These are phyloP conservation scores for Tuber calosporum DNA, from an alignment of 495 filamentous ascomycete species.

Conservation along the genomic window DNA sequence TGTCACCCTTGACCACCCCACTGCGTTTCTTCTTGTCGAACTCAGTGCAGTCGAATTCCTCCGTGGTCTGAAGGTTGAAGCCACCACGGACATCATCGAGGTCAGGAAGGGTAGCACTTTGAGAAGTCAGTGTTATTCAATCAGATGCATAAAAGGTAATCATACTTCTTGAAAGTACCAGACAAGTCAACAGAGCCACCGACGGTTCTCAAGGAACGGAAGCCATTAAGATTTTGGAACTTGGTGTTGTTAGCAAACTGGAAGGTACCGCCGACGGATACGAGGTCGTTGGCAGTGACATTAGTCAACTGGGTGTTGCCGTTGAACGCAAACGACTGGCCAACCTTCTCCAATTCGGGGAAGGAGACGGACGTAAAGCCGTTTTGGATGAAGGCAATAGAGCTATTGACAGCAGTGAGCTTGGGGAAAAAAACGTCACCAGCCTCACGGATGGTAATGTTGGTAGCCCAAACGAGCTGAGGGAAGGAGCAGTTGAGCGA, in stretches of 20 bases:
- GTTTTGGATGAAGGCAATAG: conserved; percentile 78
- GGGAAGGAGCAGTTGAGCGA: conserved; percentile 59
- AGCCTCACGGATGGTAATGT: conserved; percentile 86
- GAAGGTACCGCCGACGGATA: conserved; percentile 65
- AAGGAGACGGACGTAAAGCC: conserved; percentile 59
- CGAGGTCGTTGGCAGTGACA: conserved; percentile 64
- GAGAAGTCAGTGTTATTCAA: conserved; percentile 26
- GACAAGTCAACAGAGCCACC: conserved; percentile 82
- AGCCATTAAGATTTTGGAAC: conserved; percentile 55
- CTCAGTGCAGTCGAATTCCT: conserved; percentile 52
- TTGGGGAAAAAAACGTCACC: conserved; percentile 65
- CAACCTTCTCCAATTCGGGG: conserved; percentile 70
- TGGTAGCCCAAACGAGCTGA: conserved; percentile 65
- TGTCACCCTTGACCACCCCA: conserved; percentile 45
- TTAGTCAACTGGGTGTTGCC: conserved; percentile 69
- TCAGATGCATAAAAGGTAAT: conserved; percentile 27
- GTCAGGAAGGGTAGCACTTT: conserved; percentile 60
- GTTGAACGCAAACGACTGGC: conserved; percentile 70
- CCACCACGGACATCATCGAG: conserved; percentile 73
- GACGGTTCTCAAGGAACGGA: conserved; percentile 61
- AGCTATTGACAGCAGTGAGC: conserved; percentile 66
- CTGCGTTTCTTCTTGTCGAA: conserved; percentile 30
- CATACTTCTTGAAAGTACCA: conserved; percentile 77
- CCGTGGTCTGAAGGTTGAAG: conserved; percentile 75
- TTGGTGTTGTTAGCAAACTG: conserved; percentile 81